These are phyloP conservation scores for Aureobasidium sp. DNA, from an alignment of 2,329 filamentous ascomycete genomes.

Conservation along the genomic window DNA sequence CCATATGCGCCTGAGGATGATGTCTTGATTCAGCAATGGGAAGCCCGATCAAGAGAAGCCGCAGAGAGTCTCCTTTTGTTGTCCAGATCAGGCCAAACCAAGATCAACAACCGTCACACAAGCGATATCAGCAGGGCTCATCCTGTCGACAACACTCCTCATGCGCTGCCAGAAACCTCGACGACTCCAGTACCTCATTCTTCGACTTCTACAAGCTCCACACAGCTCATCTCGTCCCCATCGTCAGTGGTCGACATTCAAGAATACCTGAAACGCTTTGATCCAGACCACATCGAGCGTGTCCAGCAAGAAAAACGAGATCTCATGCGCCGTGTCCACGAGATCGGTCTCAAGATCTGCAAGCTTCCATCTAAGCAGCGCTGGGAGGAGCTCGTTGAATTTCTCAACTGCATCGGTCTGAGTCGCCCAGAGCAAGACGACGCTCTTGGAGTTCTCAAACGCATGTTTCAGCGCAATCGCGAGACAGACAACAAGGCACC, in stretches of 20 bases:
- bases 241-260: too few species aligned
- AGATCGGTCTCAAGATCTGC: neutral
- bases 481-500: neutral
- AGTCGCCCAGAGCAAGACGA: neutral
- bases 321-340: neutral
- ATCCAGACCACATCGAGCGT: neutral
- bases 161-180: too few species aligned
- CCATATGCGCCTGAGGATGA: neutral
- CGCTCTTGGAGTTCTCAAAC: neutral
- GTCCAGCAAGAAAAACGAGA: neutral
- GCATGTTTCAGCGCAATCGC: neutral
- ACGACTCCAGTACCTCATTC: too few species aligned
- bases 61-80: neutral
- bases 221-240: too few species aligned
- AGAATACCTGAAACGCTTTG: too few species aligned
- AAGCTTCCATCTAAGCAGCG: neutral
- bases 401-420: neutral
- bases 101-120: neutral
- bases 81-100: neutral
- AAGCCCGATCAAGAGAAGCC: neutral
- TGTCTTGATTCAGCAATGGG: neutral
- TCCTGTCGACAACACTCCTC: neutral
- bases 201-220: too few species aligned
- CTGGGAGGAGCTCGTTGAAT: too few species aligned
- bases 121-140: too few species aligned